These are phyloP conservation scores for Bassia scoparia DNA, from an alignment of 148 eudicot species.

Conservation along the genomic window DNA sequence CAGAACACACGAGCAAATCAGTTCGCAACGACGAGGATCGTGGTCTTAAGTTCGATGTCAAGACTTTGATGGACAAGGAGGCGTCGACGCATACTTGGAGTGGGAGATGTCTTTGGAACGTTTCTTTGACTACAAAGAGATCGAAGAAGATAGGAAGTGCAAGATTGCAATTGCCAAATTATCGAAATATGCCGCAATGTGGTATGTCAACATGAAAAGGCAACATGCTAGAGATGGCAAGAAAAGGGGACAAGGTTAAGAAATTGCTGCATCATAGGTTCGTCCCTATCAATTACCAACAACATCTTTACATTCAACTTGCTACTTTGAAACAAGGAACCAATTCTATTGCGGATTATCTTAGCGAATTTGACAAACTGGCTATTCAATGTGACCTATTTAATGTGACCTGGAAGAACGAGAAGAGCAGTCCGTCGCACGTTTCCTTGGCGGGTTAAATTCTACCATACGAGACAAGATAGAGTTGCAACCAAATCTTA, in stretches of 20 bases:
- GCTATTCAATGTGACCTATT: no score
- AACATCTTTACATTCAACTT: neutral
- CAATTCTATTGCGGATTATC: neutral
- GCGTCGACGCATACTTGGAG: neutral
- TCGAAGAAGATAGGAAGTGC: neutral
- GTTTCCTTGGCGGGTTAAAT: neutral
- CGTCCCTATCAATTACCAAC: neutral
- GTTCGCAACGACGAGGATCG: neutral
- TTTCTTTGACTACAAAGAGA: neutral
- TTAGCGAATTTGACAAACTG: neutral
- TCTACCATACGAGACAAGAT: no score
- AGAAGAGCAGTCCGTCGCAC: neutral
- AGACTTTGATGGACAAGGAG: neutral
- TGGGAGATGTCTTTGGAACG: neutral
- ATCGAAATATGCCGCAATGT: neutral
- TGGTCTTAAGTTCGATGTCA: neutral
- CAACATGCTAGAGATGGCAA: neutral
- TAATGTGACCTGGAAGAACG: neutral
- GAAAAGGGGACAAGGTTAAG: no score
- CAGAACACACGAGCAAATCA: no score
- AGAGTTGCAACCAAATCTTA: no score
- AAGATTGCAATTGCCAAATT: neutral
- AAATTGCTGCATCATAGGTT: neutral
- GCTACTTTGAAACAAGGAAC: neutral
- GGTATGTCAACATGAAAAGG: neutral